These are phyloP conservation scores for Coemansia sp. DNA, from an alignment of 192 early-diverging fungal species.

Conservation along the genomic window DNA sequence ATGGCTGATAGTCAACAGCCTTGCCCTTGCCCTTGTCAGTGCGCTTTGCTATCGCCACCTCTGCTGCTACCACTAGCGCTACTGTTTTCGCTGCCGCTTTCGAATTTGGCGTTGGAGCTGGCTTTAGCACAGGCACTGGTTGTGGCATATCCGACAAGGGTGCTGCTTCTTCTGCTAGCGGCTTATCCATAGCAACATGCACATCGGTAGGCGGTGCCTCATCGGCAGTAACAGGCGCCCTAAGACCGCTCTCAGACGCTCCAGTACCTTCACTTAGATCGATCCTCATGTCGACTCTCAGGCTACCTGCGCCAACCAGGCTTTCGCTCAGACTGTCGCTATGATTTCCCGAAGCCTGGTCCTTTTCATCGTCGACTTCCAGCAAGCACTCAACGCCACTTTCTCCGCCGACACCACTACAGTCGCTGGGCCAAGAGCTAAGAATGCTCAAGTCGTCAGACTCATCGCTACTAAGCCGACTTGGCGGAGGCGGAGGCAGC, in stretches of 20 bases:
- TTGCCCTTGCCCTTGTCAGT: conserved; percentile 46
- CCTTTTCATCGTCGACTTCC: conserved; percentile 8
- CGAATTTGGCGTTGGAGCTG: neutral
- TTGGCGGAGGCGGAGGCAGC: neutral
- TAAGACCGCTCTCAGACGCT: neutral
- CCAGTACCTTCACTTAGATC: neutral
- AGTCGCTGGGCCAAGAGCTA: neutral
- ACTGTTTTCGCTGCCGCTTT: neutral
- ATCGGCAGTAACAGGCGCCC: neutral
- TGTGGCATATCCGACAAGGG: neutral
- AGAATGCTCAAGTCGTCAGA: neutral
- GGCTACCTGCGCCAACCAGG: neutral
- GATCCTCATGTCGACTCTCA: neutral
- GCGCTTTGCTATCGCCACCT: conserved; percentile 1
- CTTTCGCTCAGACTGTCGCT: neutral
- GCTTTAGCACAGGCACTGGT: too few relatives aligned
- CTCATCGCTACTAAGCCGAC: neutral
- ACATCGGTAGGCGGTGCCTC: neutral
- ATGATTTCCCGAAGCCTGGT: neutral
- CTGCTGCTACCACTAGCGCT: neutral
- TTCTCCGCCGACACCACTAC: neutral
- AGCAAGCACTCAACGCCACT: conserved; percentile 44
- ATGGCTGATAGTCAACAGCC: conserved; percentile 19
- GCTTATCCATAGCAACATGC: neutral
- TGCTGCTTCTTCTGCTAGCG: neutral